These are phyloP conservation scores for Plasmopara muralis DNA, from an alignment of 352 stramenopile genomes.

Conservation along the genomic window DNA sequence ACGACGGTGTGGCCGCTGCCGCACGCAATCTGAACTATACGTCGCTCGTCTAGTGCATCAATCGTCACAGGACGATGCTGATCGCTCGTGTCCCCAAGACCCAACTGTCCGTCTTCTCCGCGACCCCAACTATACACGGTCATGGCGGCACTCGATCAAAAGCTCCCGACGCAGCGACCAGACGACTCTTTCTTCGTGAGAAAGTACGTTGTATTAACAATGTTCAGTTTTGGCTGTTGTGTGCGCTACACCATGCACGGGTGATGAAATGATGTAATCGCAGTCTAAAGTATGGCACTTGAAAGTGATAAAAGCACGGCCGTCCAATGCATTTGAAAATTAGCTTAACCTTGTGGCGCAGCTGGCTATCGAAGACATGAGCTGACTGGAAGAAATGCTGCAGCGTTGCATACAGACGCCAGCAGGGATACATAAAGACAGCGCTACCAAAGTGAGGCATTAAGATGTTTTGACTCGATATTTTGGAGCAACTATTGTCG, in stretches of 20 bases:
- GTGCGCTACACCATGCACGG: not conserved
- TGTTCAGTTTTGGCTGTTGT: not conserved
- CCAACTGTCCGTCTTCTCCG: constrained; percentile 82
- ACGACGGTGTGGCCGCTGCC: constrained; percentile 86
- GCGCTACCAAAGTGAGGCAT: too few relatives aligned
- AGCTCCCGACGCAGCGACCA: not conserved
- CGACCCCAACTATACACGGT: constrained; percentile 86
- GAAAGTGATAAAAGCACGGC: too few relatives aligned
- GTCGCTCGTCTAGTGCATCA: constrained; percentile 74
- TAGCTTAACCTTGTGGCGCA: too few relatives aligned
- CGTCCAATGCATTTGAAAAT: too few relatives aligned
- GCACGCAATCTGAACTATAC: constrained; percentile 85
- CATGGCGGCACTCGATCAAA: constrained; percentile 11
- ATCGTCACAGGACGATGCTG: constrained; percentile 79
- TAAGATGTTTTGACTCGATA: too few relatives aligned
- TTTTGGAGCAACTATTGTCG: too few relatives aligned
- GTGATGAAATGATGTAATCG: too few relatives aligned
- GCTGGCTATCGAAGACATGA: too few relatives aligned
- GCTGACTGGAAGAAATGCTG: too few relatives aligned
- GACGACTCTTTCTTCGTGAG: not conserved
- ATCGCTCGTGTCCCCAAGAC: constrained; percentile 82
- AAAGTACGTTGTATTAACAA: not conserved
- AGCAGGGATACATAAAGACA: too few relatives aligned
- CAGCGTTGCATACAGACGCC: too few relatives aligned
- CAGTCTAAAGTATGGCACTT: too few relatives aligned